phyloP scores from a whole-genome alignment of 2,329 filamentous ascomycete genomes.

The Acrocalymma vagum region DNA sequence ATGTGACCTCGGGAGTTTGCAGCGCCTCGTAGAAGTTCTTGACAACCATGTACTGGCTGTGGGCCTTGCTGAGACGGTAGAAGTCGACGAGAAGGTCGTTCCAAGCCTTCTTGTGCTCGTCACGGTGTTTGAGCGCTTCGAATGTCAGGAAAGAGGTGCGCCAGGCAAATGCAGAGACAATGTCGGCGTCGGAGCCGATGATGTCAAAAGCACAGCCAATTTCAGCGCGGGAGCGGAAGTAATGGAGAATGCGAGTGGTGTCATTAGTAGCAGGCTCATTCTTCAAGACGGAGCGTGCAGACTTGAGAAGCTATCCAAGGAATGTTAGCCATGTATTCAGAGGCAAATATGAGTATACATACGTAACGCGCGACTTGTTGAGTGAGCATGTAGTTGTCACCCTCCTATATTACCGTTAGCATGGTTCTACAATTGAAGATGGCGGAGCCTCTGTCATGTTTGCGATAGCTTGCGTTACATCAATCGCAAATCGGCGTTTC shows the following conservation, averaged over 20 bases:
- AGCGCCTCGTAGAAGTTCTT: constrained; percentile 81
- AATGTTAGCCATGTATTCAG: constrained; percentile 8
- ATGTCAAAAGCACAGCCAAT: constrained; percentile 79
- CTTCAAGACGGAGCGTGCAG: constrained; percentile 73
- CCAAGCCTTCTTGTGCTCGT: constrained; percentile 77
- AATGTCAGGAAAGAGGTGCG: constrained; percentile 78
- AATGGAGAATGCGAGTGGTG: constrained; percentile 71
- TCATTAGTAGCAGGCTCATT: constrained; percentile 72
- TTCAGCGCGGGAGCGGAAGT: constrained; percentile 71
- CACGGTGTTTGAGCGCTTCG: constrained; percentile 76
- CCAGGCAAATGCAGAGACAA: constrained; percentile 80
- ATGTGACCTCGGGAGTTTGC: constrained; percentile 60
- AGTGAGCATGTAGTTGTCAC: constrained; percentile 84
- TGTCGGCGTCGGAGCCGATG: constrained; percentile 72
- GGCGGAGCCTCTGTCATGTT: no score
- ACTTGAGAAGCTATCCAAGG: constrained; percentile 69
- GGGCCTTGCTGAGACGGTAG: constrained; percentile 77
- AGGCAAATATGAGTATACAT: constrained; percentile 32
- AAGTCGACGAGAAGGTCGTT: constrained; percentile 81
- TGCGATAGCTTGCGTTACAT: no score
- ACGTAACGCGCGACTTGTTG: constrained; percentile 80
- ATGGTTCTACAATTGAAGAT: no score
- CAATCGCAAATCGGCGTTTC: no score
- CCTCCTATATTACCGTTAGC: no score
- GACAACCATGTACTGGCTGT: constrained; percentile 79